Evolutionary conservation across 2,329 filamentous ascomycete species (phyloP).

Genomic region (Myriosclerotinia curreyana): DNA sequence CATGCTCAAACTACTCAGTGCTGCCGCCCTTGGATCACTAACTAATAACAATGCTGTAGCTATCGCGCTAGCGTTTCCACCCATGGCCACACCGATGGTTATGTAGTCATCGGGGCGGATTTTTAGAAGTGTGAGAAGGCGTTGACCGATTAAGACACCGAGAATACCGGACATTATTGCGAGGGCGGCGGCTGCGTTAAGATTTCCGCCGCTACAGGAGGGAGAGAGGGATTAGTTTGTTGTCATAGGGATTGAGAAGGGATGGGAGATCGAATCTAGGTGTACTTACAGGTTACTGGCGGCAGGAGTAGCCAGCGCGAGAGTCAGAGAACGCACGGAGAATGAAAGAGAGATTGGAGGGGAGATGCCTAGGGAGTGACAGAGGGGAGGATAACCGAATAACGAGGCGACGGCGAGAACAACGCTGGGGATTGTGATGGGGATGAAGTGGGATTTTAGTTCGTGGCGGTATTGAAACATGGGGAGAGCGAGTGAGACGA

Average conservation of each 20-base stretch:
- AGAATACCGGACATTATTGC: constrained; percentile 59
- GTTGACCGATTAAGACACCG: constrained; percentile 53
- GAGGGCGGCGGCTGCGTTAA: constrained; percentile 53
- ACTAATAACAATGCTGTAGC: constrained; percentile 55
- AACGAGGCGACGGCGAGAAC: constrained; percentile 52
- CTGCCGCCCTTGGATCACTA: constrained; percentile 57
- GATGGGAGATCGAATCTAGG: constrained; percentile 32
- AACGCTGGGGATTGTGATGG: constrained; percentile 54
- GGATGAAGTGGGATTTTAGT: constrained; percentile 50
- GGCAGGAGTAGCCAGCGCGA: constrained; percentile 58
- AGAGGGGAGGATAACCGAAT: constrained; percentile 56
- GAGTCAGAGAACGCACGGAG: constrained; percentile 54
- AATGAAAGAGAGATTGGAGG: constrained; percentile 53
- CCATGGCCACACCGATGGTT: constrained; percentile 59
- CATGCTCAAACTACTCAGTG: constrained; percentile 59
- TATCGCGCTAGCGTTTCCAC: constrained; percentile 58
- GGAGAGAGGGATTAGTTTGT: background rate
- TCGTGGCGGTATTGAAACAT: constrained; percentile 61
- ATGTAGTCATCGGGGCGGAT: constrained; percentile 62
- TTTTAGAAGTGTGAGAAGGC: constrained; percentile 48
- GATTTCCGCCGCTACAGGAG: background rate
- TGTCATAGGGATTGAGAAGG: background rate
- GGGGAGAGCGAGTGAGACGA: constrained; percentile 57
- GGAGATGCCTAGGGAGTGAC: constrained; percentile 53
- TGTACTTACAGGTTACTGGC: constrained; percentile 53